A percentile compares a stretch with the other conserved stretches of the same genome.
phyloP scores from a whole-genome alignment of 2,329 filamentous ascomycete genomes.

The Xylaria sp. region DNA sequence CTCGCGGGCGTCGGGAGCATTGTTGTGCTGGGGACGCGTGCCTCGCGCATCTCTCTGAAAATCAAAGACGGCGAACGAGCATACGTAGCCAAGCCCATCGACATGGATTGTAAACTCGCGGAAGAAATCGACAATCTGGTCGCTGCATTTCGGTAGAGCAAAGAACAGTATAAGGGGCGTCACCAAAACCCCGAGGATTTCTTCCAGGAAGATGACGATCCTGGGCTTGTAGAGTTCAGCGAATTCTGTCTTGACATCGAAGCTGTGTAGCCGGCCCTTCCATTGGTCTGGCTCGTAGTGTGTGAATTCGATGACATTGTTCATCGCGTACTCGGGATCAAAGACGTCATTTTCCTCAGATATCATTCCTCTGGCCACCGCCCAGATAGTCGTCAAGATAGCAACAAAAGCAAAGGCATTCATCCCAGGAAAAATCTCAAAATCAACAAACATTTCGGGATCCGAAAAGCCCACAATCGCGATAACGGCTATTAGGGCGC shows the following conservation, averaged over 20 bases:
- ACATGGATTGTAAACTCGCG: conserved; percentile 97
- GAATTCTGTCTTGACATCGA: conserved; percentile 91
- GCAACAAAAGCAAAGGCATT: conserved; percentile 92
- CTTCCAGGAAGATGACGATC: conserved; percentile 87
- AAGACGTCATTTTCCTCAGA: conserved; percentile 89
- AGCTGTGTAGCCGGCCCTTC: conserved; percentile 88
- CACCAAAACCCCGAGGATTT: conserved; percentile 89
- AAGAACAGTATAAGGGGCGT: conserved; percentile 89
- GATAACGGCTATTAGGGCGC: conserved; percentile 84
- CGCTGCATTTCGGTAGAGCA: conserved; percentile 84
- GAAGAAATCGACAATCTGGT: conserved; percentile 96
- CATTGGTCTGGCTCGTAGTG: conserved; percentile 91
- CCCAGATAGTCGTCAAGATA: conserved; percentile 82
- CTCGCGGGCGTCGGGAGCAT: conserved; percentile 71
- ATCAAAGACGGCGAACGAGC: conserved; percentile 96
- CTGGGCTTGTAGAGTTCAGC: conserved; percentile 90
- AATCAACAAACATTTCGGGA: conserved; percentile 86
- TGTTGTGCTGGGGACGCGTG: conserved; percentile 46
- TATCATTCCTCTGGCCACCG: conserved; percentile 79
- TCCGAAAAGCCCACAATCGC: conserved; percentile 85
- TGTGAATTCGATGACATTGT: conserved; percentile 88
- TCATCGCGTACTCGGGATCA: conserved; percentile 87
- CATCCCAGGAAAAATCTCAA: conserved; percentile 87
- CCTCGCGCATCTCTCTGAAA: conserved; percentile 79
- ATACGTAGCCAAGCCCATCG: conserved; percentile 93